Evolutionary conservation across 768 basidiomycete genomes (phyloP), one percentile per base, ranked within the genome.

Genomic region (Suillus sp.): DNA sequence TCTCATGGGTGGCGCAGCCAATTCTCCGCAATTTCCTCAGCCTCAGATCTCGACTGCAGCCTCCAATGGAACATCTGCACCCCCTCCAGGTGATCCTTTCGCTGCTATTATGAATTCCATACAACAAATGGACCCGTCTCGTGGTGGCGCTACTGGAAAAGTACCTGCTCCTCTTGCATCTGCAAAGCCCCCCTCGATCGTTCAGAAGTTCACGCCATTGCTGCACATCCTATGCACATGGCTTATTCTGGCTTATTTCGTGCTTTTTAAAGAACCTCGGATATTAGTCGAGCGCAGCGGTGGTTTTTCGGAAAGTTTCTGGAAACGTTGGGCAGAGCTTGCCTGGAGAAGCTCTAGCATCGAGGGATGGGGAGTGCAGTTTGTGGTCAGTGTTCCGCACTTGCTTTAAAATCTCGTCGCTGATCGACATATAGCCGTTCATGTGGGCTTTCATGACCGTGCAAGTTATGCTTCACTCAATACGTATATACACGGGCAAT

Each of bases 391-490:
- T 79, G 11, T 38, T 61, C 22, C 40, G 42, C n/a, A n/a, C 59
- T 10, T 61, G 45, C 37, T 61, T 54, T n/a, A 60, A 38, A 22
- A 18, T 14, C 11, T 50, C 18, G 20, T 59, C 34, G 53, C 57
- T 65, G 38, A 73, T 67, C 47, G 63, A 35, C 22, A 42, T 45
- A 20, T 66, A 93, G 91, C 87, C 90, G 1, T 91, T 94, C 78
- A 91, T 93, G 72, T 92, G 90, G 90, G 88, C 84, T 9, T 93
- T 93, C 64, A 84, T 85, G 43, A 89, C 92, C 0, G 71, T 93
- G 4, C 84, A 93, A 67, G 79, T 93, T 27, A 81, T 81, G 22
- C 70, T 94, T 50, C 90, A 93, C 68, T 91, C 92, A 10, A 69
- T 87, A 66, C 85, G 87, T 60, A 84, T 93, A 74, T 87, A 91